A percentile compares a stretch with the other conserved stretches of the same genome.
Conservation (phyloP, 176 grass and related monocot species). For the Rhynchospora breviuscula region DNA sequence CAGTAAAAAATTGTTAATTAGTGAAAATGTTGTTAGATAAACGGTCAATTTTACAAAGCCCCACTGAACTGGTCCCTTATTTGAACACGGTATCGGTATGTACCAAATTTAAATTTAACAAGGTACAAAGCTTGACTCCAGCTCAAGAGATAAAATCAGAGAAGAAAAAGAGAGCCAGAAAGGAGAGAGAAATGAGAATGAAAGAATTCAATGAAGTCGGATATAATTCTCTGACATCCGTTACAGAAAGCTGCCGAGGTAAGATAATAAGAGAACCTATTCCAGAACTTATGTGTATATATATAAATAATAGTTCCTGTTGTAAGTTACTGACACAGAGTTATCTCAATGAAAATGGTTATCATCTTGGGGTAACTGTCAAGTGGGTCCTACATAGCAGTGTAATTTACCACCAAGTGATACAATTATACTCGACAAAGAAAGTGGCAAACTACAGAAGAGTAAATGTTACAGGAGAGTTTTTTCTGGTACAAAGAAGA, state of each 20-base stretch:
- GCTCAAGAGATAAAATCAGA: not conserved
- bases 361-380: not conserved
- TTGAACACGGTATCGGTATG: not conserved
- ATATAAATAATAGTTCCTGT: not conserved
- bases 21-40: not conserved
- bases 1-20: not conserved
- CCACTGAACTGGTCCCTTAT: not conserved
- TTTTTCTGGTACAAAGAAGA: not conserved
- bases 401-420: not conserved
- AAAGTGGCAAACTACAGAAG: not conserved
- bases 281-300: not conserved
- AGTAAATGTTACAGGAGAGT: not conserved
- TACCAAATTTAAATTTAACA: not conserved
- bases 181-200: not conserved
- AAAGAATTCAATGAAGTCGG: conserved; percentile 4
- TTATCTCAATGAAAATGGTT: not conserved
- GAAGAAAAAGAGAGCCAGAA: not conserved
- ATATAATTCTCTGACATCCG: conserved; percentile 2
- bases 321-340: not conserved
- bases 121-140: not conserved
- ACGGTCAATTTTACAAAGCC: not conserved
- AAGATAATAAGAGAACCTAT: not conserved
- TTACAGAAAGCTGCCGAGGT: not conserved
- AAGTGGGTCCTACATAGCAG: not conserved
- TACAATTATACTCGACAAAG: not conserved